Evolutionary conservation across 75 land plant genomes (phyloP).

Genomic region (Adiantum capillusveneris): DNA sequence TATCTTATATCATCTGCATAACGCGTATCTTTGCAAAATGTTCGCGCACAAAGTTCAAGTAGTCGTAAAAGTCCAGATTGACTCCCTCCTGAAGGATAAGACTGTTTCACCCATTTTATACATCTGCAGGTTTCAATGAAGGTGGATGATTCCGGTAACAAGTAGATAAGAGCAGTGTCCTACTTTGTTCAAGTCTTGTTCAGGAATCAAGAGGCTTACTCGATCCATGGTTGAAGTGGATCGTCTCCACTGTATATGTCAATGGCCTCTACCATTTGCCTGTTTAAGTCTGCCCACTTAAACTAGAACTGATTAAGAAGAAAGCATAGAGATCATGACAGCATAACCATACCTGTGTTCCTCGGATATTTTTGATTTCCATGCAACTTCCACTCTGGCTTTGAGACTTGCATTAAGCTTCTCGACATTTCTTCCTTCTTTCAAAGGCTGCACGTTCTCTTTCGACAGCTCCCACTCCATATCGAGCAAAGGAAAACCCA

Average conservation of each 20-base stretch:
- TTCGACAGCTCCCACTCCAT: constrained; percentile 95
- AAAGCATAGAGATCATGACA: no score
- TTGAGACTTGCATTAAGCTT: constrained; percentile 65
- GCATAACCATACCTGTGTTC: constrained; percentile 45
- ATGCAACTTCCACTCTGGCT: constrained; percentile 27
- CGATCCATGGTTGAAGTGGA: constrained; percentile 92
- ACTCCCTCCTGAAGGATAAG: constrained; percentile 89
- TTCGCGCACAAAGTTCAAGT: constrained; percentile 85
- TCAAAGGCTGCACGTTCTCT: constrained; percentile 89
- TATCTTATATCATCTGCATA: constrained; percentile 84
- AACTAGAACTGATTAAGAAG: no score
- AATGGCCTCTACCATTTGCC: constrained; percentile 75
- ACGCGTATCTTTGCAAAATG: constrained; percentile 66
- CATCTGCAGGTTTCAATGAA: constrained; percentile 58
- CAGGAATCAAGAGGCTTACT: constrained; percentile 25
- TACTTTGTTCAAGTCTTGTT: not conserved
- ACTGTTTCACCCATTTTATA: constrained; percentile 94
- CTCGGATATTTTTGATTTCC: constrained; percentile 33
- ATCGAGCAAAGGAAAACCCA: no score
- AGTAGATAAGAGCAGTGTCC: not conserved
- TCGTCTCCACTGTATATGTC: constrained; percentile 87
- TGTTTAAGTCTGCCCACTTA: no score
- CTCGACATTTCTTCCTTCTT: constrained; percentile 70
- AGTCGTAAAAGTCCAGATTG: constrained; percentile 73
- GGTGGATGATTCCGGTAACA: no score